Percentiles rank a stretch among this genome's conserved stretches.
Conservation (phyloP, 495 filamentous ascomycete species). For the Penicillium maclennaniae region DNA sequence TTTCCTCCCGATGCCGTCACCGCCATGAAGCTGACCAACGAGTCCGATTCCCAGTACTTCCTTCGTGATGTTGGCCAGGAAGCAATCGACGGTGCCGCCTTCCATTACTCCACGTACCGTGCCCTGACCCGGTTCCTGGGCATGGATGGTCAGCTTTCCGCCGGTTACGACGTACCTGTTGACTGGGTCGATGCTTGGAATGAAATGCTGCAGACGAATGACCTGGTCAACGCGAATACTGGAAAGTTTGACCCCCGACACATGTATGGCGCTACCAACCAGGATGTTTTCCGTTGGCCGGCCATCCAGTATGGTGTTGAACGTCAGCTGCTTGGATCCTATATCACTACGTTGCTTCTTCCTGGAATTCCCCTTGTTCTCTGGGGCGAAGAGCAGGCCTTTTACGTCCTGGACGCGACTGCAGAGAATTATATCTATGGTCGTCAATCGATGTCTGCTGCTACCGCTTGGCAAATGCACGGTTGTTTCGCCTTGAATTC, state of each 20-base stretch:
- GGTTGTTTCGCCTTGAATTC: conserved; percentile 60
- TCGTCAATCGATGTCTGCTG: conserved; percentile 60
- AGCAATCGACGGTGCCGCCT: conserved; percentile 63
- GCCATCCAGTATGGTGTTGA: conserved; percentile 57
- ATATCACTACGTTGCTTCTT: conserved; percentile 59
- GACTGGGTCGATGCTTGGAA: conserved; percentile 60
- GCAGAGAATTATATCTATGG: conserved; percentile 69
- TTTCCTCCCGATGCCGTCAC: conserved; percentile 35
- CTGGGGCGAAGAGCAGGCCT: conserved; percentile 70
- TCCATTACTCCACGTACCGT: conserved; percentile 68
- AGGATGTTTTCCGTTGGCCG: conserved; percentile 77
- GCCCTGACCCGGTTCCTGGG: conserved; percentile 62
- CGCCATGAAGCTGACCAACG: conserved; percentile 44
- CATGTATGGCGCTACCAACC: conserved; percentile 66
- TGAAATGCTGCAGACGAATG: conserved; percentile 57
- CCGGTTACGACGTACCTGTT: conserved; percentile 54
- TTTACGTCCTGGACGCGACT: conserved; percentile 64
- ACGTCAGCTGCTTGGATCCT: conserved; percentile 56
- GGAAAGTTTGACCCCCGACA: conserved; percentile 67
- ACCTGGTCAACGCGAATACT: conserved; percentile 61
- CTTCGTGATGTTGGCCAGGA: conserved; percentile 54
- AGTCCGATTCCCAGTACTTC: conserved; percentile 46
- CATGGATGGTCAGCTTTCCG: conserved; percentile 56
- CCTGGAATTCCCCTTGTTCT: conserved; percentile 64
- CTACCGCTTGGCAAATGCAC: conserved; percentile 64